Conservation (phyloP, 495 filamentous ascomycete genomes). For the Penicillium bovifimosum region DNA sequence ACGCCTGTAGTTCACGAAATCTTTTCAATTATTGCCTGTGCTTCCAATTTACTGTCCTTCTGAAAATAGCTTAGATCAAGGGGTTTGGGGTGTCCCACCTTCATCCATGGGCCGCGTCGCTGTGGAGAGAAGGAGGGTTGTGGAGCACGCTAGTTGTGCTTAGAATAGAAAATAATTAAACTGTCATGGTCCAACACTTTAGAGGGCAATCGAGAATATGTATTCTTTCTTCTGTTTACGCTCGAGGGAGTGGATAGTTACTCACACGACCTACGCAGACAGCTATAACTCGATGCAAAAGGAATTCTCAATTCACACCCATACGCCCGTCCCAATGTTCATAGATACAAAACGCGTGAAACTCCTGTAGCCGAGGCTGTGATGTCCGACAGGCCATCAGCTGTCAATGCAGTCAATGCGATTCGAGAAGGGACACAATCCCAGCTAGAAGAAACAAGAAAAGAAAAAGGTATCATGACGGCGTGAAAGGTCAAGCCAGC, state of each 20-base stretch:
- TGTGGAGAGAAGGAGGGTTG: constrained; percentile 24
- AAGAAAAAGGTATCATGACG: constrained; percentile 7
- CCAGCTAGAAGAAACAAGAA: constrained; percentile 2
- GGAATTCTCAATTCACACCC: background rate
- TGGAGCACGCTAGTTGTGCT: constrained; percentile 26
- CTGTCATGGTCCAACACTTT: constrained; percentile 8
- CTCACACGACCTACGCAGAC: background rate
- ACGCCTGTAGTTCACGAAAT: too few species aligned
- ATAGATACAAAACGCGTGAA: constrained; percentile 9
- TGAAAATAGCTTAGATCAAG: constrained; percentile 2
- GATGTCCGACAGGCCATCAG: constrained; percentile 12
- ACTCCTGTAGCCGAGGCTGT: constrained; percentile 18
- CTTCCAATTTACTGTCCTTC: background rate
- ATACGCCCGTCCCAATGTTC: constrained; percentile 3
- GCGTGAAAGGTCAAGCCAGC: constrained; percentile 12
- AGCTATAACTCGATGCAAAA: background rate
- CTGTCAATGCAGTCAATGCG: constrained; percentile 20
- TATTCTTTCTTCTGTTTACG: background rate
- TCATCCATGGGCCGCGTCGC: constrained; percentile 18
- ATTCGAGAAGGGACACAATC: constrained; percentile 5
- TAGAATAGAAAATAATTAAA: constrained; percentile 18
- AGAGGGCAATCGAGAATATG: background rate
- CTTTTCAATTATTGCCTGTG: background rate
- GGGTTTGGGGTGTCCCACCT: constrained; percentile 15
- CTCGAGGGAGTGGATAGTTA: background rate